These are phyloP conservation scores for Fusarium equiseti DNA, from an alignment of 2,329 filamentous ascomycete species.

Conservation along the genomic window DNA sequence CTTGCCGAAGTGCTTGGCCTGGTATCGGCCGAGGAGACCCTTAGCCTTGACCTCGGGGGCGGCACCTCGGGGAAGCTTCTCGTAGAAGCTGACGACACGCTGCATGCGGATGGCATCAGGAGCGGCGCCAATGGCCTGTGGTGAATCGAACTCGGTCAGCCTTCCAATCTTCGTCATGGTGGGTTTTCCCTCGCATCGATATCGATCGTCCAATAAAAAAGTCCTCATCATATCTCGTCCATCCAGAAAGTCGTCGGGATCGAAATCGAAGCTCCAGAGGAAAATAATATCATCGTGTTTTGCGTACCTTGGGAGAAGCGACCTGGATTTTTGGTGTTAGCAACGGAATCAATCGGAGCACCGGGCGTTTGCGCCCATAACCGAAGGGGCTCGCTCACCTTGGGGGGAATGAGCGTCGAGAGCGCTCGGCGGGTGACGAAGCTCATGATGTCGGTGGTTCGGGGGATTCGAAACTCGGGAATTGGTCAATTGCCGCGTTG, in stretches of 20 bases:
- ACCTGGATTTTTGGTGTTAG: constrained; percentile 68
- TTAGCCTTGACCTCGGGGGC: constrained; percentile 86
- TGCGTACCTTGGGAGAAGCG: constrained; percentile 82
- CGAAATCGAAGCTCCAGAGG: constrained; percentile 21
- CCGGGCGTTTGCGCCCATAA: constrained; percentile 42
- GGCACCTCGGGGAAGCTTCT: constrained; percentile 93
- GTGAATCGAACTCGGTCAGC: constrained; percentile 52
- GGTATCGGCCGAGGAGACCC: constrained; percentile 89
- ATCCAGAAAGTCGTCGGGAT: constrained; percentile 27
- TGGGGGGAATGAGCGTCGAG: constrained; percentile 98
- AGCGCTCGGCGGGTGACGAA: constrained; percentile 90
- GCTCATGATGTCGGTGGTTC: constrained; percentile 79
- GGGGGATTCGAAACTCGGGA: constrained; percentile 42
- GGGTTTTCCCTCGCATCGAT: constrained; percentile 20
- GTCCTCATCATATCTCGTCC: constrained; percentile 23
- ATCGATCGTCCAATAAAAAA: constrained; percentile 17
- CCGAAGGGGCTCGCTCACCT: constrained; percentile 71
- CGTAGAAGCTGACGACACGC: constrained; percentile 98
- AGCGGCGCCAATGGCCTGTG: constrained; percentile 90
- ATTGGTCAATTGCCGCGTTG: constrained; percentile 47
- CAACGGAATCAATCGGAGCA: constrained; percentile 50
- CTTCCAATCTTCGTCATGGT: constrained; percentile 30
- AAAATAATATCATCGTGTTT: constrained; percentile 19
- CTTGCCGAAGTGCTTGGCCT: constrained; percentile 94
- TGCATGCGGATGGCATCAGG: constrained; percentile 98